phyloP scores from a whole-genome alignment of 805 yeast species.

The Ogataea paraovalis region DNA sequence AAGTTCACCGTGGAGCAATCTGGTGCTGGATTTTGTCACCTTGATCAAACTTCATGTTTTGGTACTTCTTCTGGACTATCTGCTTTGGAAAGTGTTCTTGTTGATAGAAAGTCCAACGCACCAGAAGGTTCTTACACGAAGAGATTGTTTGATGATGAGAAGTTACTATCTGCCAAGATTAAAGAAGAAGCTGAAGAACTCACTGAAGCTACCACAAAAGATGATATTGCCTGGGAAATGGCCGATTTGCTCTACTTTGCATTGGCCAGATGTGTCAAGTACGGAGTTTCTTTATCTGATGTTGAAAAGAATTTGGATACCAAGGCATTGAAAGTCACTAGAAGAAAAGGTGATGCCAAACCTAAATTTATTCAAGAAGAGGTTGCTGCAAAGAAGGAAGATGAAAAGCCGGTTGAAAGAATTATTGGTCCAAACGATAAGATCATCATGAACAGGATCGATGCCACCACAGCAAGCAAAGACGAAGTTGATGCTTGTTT shows the following conservation, averaged over 20 bases:
- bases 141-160: conserved; percentile 76
- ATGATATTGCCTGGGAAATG: conserved; percentile 90
- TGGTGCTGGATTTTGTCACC: conserved; percentile 92
- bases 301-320: conserved; percentile 80
- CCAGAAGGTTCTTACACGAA: conserved; percentile 95
- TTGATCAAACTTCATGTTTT: conserved; percentile 77
- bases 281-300: conserved; percentile 76
- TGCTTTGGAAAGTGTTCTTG: conserved; percentile 63
- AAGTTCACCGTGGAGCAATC: conserved; percentile 81
- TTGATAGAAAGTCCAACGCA: conserved; percentile 59
- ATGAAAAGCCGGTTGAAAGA: conserved; percentile 17
- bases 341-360: conserved; percentile 96
- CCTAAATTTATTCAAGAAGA: conserved; percentile 53
- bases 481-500: conserved; percentile 58
- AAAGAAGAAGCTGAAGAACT: conserved; percentile 96
- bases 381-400: conserved; percentile 3
- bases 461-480: conserved; percentile 37
- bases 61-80: conserved; percentile 64
- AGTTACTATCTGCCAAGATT: conserved; percentile 77
- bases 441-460: conserved; percentile 50
- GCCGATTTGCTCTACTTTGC: conserved; percentile 77
- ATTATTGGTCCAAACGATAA: conserved; percentile 31
- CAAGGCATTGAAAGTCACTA: conserved; percentile 80
- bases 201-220: conserved; percentile 68
- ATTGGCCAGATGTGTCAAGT: conserved; percentile 51